Base-by-base conservation (phyloP, 352 stramenopile species). In the Peronosclerospora sorghi region DNA sequence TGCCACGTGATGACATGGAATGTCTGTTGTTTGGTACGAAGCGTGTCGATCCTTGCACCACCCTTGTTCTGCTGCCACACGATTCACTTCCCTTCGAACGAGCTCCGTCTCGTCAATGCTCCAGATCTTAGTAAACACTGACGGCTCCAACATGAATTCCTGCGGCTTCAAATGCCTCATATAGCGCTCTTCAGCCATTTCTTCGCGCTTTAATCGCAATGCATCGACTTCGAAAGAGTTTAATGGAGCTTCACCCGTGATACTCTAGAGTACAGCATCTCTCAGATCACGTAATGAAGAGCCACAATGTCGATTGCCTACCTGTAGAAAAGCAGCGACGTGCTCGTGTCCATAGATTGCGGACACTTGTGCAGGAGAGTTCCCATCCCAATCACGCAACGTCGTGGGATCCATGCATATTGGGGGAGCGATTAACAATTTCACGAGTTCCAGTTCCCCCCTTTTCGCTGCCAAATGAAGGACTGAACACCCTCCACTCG, bases 21-120 rank as follows among this genome's bases (percentile, higher is more conserved):
- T 62, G 41, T 94, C 83, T 6, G 80, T 93, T 21, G 83, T 94
- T 20, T 81, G 74, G 45, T 91, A 91, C 18, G 72, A 79, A 0
- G 72, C 59, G 32, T 94, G 83, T 6, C 83, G 68, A 41, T 86
- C 73, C 40, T 59, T 86, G 48, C 63, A 75, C 83, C 80, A 94
- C 8, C 83, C 80, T 4, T 62, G 56, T 6, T 60, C 30, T 9
- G 27, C 28, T 0, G 70, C 75, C 17, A 67, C 29, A 5, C 48
- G 51, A 15, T 73, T 61, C 2, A 91, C 51, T 43, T 58, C 59
- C 14, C 34, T 20, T 6, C 71, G 46, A 36, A 90, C 51, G 8
- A 59, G 47, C 2, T 45, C 23, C 13, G 66, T 83, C 52, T 91
- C 77, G 5, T 68, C 44, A 0, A 45, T 18, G 8, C 37, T 68